These are phyloP conservation scores for Globisporangium acanthophoron DNA, from an alignment of 352 stramenopile species.

Conservation along the genomic window DNA sequence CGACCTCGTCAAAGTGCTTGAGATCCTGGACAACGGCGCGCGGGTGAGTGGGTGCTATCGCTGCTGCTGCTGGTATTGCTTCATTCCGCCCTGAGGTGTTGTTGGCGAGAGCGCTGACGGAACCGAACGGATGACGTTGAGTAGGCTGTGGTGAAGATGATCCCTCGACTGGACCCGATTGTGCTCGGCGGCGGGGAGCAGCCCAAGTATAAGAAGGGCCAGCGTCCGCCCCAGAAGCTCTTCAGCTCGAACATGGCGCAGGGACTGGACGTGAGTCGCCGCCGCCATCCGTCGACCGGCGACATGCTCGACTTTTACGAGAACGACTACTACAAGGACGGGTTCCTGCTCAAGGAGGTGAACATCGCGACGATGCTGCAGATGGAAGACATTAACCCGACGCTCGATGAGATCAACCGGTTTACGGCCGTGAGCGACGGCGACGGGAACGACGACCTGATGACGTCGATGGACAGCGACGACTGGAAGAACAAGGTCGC, in stretches of 20 bases:
- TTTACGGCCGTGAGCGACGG: slow-evolving; percentile 68
- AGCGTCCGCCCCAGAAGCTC: slow-evolving; percentile 82
- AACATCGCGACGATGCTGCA: slow-evolving; percentile 85
- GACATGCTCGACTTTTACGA: slow-evolving; percentile 89
- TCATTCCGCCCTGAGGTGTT: no score
- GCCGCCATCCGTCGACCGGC: slow-evolving; percentile 60
- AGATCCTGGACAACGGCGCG: slow-evolving; percentile 82
- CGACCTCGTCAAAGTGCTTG: slow-evolving; percentile 83
- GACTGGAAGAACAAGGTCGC: slow-evolving; percentile 89
- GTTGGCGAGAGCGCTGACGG: no score
- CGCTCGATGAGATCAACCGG: slow-evolving; percentile 86
- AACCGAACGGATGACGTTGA: no score
- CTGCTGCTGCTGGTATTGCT: no score
- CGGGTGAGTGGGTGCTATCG: slow-evolving; percentile 25
- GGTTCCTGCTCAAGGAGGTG: slow-evolving; percentile 84
- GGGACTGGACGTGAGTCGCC: slow-evolving; percentile 51
- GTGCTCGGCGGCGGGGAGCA: slow-evolving; percentile 69
- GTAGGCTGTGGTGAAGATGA: slow-evolving; percentile 81
- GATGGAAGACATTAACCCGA: slow-evolving; percentile 83
- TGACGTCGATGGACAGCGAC: slow-evolving; percentile 66
- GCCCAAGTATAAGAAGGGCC: slow-evolving; percentile 87
- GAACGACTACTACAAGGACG: slow-evolving; percentile 86
- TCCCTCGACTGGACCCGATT: slow-evolving; percentile 74
- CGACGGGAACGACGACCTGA: slow-evolving; percentile 60
- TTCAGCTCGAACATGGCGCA: slow-evolving; percentile 72